phyloP scores from a whole-genome alignment of 1,284 basidiomycete genomes.

The Malassezia equina region DNA sequence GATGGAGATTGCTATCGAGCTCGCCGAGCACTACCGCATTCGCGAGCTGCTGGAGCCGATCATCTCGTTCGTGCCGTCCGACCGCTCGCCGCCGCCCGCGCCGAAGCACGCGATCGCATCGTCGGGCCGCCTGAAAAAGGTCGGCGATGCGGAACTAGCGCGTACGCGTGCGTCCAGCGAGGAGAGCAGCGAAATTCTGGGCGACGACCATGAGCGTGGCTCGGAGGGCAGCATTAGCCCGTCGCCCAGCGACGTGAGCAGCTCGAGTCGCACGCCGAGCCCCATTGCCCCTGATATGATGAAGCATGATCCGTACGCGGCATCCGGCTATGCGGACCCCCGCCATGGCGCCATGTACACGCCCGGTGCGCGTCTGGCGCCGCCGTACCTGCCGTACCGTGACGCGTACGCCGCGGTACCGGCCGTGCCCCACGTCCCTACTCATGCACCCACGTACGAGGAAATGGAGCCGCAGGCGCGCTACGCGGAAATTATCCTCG shows the following conservation, averaged over 20 bases:
- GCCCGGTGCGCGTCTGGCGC: slow-evolving; percentile 1
- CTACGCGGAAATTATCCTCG: slow-evolving; percentile 90
- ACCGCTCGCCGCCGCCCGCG: slow-evolving; percentile 80
- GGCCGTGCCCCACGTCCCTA: background rate
- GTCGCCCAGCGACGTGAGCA: slow-evolving; percentile 71
- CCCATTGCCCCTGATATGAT: slow-evolving; percentile 51
- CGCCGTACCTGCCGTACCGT: slow-evolving; percentile 13
- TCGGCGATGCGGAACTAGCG: slow-evolving; percentile 30
- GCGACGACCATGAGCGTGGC: slow-evolving; percentile 52
- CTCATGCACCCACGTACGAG: slow-evolving; percentile 5
- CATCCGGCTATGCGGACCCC: slow-evolving; percentile 4
- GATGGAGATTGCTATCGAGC: slow-evolving; percentile 71
- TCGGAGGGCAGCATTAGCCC: slow-evolving; percentile 58
- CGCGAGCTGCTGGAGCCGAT: slow-evolving; percentile 79
- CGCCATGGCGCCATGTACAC: slow-evolving; percentile 12
- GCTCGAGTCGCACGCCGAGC: slow-evolving; percentile 77
- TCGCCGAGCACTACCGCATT: slow-evolving; percentile 89
- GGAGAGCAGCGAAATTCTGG: slow-evolving; percentile 35
- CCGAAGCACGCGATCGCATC: slow-evolving; percentile 71
- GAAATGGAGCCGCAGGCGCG: slow-evolving; percentile 30
- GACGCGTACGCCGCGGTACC: slow-evolving; percentile 2
- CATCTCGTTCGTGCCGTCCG: slow-evolving; percentile 82
- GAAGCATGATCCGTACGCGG: background rate
- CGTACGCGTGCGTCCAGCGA: slow-evolving; percentile 39
- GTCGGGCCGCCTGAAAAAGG: slow-evolving; percentile 36